Conservation (phyloP, 2,329 filamentous ascomycete genomes). For the Davidsoniella neocaledoniae region DNA sequence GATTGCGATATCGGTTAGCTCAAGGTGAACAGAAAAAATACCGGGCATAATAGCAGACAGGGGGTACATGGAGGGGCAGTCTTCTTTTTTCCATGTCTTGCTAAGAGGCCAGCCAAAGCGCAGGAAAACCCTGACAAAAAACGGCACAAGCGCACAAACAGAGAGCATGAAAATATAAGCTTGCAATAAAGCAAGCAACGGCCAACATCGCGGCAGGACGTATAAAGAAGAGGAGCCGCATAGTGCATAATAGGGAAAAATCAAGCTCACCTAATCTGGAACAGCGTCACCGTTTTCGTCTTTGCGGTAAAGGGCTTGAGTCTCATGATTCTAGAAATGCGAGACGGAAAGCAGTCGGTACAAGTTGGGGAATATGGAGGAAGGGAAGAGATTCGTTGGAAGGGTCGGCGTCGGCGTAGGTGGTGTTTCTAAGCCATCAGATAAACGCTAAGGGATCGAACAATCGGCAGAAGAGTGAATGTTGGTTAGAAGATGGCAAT, state of each 20-base stretch:
- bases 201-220: constrained; percentile 1
- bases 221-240: neutral
- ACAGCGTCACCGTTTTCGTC: constrained; percentile 12
- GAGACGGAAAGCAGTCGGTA: neutral
- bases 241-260: neutral
- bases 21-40: neutral
- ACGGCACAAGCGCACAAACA: neutral
- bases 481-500: neutral
- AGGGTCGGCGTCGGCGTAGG: neutral
- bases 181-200: neutral
- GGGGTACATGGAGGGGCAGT: neutral
- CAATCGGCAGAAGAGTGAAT: neutral
- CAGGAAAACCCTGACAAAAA: neutral
- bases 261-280: constrained; percentile 11
- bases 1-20: constrained; percentile 1
- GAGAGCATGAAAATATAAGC: neutral
- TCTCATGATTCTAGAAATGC: constrained; percentile 7
- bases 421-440: neutral
- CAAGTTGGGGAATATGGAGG: neutral
- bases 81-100: neutral
- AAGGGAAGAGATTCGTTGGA: neutral
- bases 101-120: neutral
- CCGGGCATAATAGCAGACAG: neutral
- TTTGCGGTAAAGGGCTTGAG: constrained; percentile 13
- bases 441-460: neutral